Percentiles rank a stretch among this genome's conserved stretches.
These are phyloP conservation scores for Hirsutella minnesotensis DNA, from an alignment of 2,329 filamentous ascomycete genomes.

Conservation along the genomic window DNA sequence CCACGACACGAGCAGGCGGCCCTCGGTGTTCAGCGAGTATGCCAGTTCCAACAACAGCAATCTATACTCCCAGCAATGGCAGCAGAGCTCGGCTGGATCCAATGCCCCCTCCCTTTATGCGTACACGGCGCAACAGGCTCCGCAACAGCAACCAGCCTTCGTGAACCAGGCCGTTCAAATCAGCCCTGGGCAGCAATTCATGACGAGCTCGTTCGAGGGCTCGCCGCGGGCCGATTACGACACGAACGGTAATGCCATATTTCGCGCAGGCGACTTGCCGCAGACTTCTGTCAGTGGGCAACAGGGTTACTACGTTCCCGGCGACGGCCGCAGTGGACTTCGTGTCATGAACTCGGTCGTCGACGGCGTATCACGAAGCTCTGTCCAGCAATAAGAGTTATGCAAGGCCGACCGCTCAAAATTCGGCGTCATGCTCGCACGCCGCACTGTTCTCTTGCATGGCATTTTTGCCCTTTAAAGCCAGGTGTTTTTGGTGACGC, in stretches of 20 bases:
- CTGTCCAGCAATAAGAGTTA: conserved; percentile 2
- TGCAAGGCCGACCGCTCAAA: background rate
- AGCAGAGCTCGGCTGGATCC: conserved; percentile 27
- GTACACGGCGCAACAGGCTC: conserved; percentile 27
- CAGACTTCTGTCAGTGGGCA: conserved; percentile 16
- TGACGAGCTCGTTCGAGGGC: conserved; percentile 21
- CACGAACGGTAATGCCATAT: conserved; percentile 17
- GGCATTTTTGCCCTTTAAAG: no score
- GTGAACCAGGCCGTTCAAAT: conserved; percentile 19
- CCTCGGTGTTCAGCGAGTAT: conserved; percentile 37
- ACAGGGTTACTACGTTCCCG: conserved; percentile 21
- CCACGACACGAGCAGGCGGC: conserved; percentile 32
- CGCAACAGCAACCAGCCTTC: conserved; percentile 17
- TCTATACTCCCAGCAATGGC: conserved; percentile 34
- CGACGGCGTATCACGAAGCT: conserved; percentile 15
- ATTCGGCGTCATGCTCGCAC: background rate
- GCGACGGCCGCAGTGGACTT: conserved; percentile 19
- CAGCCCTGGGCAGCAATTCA: conserved; percentile 20
- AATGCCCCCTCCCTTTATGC: conserved; percentile 32
- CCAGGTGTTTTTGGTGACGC: no score
- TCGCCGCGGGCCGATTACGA: conserved; percentile 21
- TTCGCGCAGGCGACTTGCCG: conserved; percentile 18
- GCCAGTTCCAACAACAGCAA: conserved; percentile 22
- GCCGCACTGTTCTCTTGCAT: background rate
- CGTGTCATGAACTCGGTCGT: conserved; percentile 16